Base-by-base conservation (phyloP, 1,284 basidiomycete species). In the Sporisorium graminicola region DNA sequence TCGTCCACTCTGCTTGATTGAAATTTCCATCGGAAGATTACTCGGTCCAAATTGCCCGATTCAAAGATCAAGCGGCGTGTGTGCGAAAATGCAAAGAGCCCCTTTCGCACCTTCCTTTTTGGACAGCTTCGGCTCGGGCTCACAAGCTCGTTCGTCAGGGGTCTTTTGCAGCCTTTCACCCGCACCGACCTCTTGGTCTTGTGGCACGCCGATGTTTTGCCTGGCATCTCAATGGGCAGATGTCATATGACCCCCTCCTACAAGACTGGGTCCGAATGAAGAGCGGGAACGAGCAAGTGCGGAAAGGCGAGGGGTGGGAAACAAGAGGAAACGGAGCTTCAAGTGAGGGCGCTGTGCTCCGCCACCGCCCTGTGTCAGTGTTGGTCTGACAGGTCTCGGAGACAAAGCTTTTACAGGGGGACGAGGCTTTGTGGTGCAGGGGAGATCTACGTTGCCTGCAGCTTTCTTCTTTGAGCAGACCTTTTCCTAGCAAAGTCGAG, bases 351-450 rank as follows among this genome's bases (percentile, higher is more conserved):
- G 49, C 22, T n/a, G 27, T n/a, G n/a, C 10, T 10, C 29, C 5
- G 27, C 14, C 49, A 10, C 18, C 18, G 49, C 49, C 9, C n/a
- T n/a, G 18, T 42, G 26, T 50, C 29, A 29, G 47, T 31, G 18
- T 31, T 31, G 29, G 1, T 29, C 46, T 26, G 43, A 24, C 3
- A 3, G 20, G 49, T 50, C 18, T 50, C 24, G 18, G 49, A 16
- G 13, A 52, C 3, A 20, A 52, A 54, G 52, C 37, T 26, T 40
- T n/a, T 37, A 54, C 52, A 54, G 52, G 52, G 52, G n/a, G 52
- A 24, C 42, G 37, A 27, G 27, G 5, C n/a, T 20, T 31, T 9
- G 20, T 10, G n/a, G 22, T 42, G 52, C 22, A 24, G 16, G 14
- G 16, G 10, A 24, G 7, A 4, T n/a, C 29, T 29, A 37, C 29